Evolutionary conservation across 163 green algal genomes (phyloP), one percentile per base, ranked within the genome.

Genomic region (Chlamydomonas reinhardtii): DNA sequence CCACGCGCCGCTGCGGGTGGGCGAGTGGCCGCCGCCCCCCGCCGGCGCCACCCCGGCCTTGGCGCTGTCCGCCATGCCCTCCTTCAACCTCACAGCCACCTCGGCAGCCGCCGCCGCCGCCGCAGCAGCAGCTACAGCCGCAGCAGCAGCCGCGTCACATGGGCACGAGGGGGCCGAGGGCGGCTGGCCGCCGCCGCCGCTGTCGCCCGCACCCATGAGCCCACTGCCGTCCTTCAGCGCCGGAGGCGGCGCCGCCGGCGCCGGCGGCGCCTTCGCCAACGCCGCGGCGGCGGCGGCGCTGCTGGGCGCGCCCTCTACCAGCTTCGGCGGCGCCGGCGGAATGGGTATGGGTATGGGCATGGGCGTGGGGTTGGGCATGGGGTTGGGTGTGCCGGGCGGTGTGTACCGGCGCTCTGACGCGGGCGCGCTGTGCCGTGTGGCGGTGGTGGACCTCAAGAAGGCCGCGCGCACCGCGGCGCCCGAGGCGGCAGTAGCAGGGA

Each of bases 51-150:
- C 76, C 8, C 76, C 76, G 12, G 61, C 8, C 19, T 62, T 16
- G 1, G 19, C 76, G 39, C 76, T 84, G 27, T 84, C 76, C 39
- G 76, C 39, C 27, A 84, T 84, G 76, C 64, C 76, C 39, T 83
- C 76, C 76, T 64, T 74, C 17, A 27, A 5, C 37, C 54, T 43
- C 16, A 14, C 29, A 0, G 76, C 59, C 24, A 62, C 43, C 61
- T n/a, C 73, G 22, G 24, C 37, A 14, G 14, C 52, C 54, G 31
- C 19, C 31, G 22, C 70, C 4, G 35, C 35, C 14, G 35, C 70
- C 6, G 35, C 70, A n/a, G 43, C 25, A 25, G 19, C 17, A 4
- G 27, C 73, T 5, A 39, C 48, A 59, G 73, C 54, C 5, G 74
- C 32, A 43, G 74, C 74, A 43, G 34, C 59, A n/a, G 31, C 1